These are phyloP conservation scores for Nannochloris sp. DNA, from an alignment of 139 green algal species.

Conservation along the genomic window DNA sequence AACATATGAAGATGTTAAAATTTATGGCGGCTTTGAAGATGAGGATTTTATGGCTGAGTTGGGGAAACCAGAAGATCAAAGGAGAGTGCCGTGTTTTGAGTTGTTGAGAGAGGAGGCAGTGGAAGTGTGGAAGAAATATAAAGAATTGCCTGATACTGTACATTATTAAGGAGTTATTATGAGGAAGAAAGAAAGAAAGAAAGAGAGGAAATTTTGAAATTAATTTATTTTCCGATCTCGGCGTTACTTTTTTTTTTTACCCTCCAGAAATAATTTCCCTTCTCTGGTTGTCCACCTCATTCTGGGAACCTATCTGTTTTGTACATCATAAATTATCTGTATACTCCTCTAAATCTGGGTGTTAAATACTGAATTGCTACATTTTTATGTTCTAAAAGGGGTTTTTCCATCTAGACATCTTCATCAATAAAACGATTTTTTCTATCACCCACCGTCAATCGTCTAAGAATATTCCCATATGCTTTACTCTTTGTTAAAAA, in stretches of 20 bases:
- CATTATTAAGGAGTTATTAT: too few relatives aligned
- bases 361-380: not conserved
- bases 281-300: too few relatives aligned
- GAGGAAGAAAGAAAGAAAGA: too few relatives aligned
- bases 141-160: constrained; percentile 24
- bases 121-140: constrained; percentile 34
- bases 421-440: constrained; percentile 73
- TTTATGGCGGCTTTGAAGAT: constrained; percentile 38
- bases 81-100: constrained; percentile 19
- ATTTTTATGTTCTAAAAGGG: not conserved
- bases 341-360: not conserved
- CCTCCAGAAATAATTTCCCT: too few relatives aligned
- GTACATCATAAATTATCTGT: too few relatives aligned
- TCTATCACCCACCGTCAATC: constrained; percentile 44
- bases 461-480: constrained; percentile 66
- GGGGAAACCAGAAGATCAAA: constrained; percentile 12
- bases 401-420: constrained; percentile 19
- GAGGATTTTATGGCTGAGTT: constrained; percentile 34
- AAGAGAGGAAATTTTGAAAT: too few relatives aligned
- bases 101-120: constrained; percentile 35
- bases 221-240: too few relatives aligned
- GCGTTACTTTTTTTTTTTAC: too few relatives aligned
- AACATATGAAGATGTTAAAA: constrained; percentile 17
- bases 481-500: constrained; percentile 59
- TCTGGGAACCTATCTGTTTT: too few relatives aligned